Conservation (phyloP, 164 flowering plant species). For the Chimonanthus praecox region DNA sequence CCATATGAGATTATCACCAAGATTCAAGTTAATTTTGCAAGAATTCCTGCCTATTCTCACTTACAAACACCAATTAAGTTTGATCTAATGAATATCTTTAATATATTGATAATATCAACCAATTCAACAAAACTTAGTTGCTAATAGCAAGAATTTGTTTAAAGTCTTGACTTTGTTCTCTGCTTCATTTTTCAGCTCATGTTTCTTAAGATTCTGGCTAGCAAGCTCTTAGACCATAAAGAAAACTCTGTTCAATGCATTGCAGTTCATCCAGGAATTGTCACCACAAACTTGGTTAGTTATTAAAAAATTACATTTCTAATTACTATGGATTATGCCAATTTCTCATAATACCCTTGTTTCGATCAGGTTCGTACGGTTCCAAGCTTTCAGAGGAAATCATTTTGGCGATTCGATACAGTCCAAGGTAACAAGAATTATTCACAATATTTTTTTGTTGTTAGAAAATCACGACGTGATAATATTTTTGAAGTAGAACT, state of each 20-base stretch:
- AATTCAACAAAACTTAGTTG: too few relatives aligned
- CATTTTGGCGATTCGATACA: constrained; percentile 20
- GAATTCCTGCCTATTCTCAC: neutral
- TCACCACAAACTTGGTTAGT: constrained; percentile 19
- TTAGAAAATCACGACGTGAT: too few relatives aligned
- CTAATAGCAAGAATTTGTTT: too few relatives aligned
- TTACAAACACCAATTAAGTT: too few relatives aligned
- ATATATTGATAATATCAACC: too few relatives aligned
- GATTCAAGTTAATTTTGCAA: neutral
- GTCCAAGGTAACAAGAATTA: neutral
- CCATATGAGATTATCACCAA: neutral
- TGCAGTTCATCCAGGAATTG: constrained; percentile 30
- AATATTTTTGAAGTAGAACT: too few relatives aligned
- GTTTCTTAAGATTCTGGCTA: constrained; percentile 26
- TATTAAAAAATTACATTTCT: neutral
- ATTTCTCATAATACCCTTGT: neutral
- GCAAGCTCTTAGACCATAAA: constrained; percentile 14
- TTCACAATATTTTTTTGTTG: neutral
- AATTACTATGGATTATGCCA: neutral
- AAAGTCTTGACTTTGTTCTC: neutral
- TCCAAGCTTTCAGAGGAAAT: constrained; percentile 2
- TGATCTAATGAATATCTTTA: too few relatives aligned
- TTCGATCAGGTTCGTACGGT: neutral
- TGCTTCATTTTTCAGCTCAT: constrained; percentile 16
- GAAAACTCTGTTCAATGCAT: constrained; percentile 17